phyloP scores from a whole-genome alignment of 306 rosid genomes.

The Pterocarpus santalinus region DNA sequence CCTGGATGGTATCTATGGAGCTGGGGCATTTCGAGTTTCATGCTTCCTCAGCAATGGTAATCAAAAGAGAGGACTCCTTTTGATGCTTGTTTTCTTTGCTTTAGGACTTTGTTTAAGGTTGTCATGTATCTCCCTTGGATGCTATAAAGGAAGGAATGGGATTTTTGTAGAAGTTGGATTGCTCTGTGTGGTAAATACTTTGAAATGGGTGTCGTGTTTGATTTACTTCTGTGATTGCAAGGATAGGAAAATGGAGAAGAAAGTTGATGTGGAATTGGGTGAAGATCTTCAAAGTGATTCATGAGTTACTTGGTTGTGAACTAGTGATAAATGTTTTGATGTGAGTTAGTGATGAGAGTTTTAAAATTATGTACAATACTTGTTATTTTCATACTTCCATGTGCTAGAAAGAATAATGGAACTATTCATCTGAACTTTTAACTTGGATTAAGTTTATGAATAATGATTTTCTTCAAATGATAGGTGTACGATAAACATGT shows the following conservation, averaged over 20 bases:
- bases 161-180: slow-evolving; percentile 51
- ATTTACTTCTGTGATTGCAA: slow-evolving; percentile 68
- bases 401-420: neutral
- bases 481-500: neutral
- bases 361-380: neutral
- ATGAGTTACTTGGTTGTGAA: slow-evolving; percentile 41
- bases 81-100: slow-evolving; percentile 66
- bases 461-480: neutral
- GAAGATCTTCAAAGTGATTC: slow-evolving; percentile 44
- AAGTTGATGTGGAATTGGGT: slow-evolving; percentile 49
- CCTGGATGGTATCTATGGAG: slow-evolving; percentile 61
- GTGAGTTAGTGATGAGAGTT: neutral
- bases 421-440: neutral
- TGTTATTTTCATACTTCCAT: neutral
- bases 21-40: slow-evolving; percentile 56
- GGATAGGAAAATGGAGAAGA: slow-evolving; percentile 57
- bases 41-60: slow-evolving; percentile 57
- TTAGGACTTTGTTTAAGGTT: slow-evolving; percentile 60
- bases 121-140: slow-evolving; percentile 51
- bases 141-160: slow-evolving; percentile 50
- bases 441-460: neutral
- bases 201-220: slow-evolving; percentile 67
- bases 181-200: slow-evolving; percentile 54
- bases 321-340: slow-evolving; percentile 7
- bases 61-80: slow-evolving; percentile 54